phyloP scores from a whole-genome alignment of 2,329 filamentous ascomycete species.

The Aspergillus vadensis region DNA sequence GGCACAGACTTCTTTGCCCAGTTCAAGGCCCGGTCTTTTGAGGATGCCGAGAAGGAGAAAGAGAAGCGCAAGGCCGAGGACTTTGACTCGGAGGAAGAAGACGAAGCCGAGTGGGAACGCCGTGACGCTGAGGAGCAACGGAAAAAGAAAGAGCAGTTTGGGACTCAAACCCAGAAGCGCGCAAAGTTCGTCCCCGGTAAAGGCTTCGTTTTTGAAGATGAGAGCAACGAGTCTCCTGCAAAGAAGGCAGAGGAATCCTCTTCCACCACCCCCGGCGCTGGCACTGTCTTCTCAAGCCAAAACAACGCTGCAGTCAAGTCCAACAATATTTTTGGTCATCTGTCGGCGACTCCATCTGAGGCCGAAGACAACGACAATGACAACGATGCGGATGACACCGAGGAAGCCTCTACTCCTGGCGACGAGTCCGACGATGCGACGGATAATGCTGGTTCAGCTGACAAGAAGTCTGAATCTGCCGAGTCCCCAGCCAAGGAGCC shows the following conservation, averaged over 20 bases:
- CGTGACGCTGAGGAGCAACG: slow-evolving; percentile 49
- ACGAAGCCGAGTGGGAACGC: slow-evolving; percentile 52
- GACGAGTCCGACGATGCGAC: slow-evolving; percentile 25
- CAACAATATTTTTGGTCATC: slow-evolving; percentile 41
- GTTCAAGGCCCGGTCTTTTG: slow-evolving; percentile 44
- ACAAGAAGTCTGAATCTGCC: slow-evolving; percentile 18
- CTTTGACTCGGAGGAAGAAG: slow-evolving; percentile 55
- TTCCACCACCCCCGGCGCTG: slow-evolving; percentile 13
- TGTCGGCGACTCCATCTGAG: slow-evolving; percentile 35
- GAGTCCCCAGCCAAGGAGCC: slow-evolving; percentile 24
- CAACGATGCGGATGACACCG: slow-evolving; percentile 32
- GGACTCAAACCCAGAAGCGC: slow-evolving; percentile 38
- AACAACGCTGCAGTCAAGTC: slow-evolving; percentile 30
- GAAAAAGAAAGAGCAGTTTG: slow-evolving; percentile 47
- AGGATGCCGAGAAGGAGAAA: slow-evolving; percentile 47
- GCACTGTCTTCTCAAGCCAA: slow-evolving; percentile 32
- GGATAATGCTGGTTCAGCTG: slow-evolving; percentile 13
- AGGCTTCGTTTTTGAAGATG: slow-evolving; percentile 37
- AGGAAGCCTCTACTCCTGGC: slow-evolving; percentile 27
- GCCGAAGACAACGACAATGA: slow-evolving; percentile 21
- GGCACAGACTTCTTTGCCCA: slow-evolving; percentile 44
- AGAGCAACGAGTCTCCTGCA: slow-evolving; percentile 22
- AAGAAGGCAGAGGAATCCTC: slow-evolving; percentile 23
- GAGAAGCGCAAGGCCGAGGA: slow-evolving; percentile 54
- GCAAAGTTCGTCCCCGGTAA: slow-evolving; percentile 35